Evolutionary conservation across 2,329 filamentous ascomycete species (phyloP).

Genomic region (Aspergillus persii): DNA sequence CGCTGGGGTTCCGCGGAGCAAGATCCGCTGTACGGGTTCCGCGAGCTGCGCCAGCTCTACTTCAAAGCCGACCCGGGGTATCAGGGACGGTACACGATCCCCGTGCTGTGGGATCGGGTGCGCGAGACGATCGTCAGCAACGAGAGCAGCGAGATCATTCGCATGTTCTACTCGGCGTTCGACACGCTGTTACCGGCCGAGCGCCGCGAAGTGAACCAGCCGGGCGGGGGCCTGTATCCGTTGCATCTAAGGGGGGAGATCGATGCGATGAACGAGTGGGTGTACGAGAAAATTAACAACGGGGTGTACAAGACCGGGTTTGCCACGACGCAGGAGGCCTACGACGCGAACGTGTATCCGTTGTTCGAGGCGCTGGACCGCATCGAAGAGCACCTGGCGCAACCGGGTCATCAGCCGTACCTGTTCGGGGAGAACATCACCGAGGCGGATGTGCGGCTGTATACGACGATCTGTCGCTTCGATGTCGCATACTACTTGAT

Average conservation of each 20-base stretch:
- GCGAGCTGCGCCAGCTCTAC: constrained; percentile 71
- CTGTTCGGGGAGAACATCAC: constrained; percentile 72
- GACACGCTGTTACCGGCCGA: constrained; percentile 61
- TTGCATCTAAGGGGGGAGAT: constrained; percentile 60
- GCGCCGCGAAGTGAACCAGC: constrained; percentile 53
- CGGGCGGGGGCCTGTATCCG: constrained; percentile 63
- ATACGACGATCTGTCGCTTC: constrained; percentile 65
- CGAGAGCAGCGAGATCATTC: constrained; percentile 81
- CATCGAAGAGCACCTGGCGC: constrained; percentile 65
- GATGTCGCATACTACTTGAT: constrained; percentile 75
- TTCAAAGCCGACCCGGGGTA: constrained; percentile 68
- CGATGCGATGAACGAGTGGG: constrained; percentile 73
- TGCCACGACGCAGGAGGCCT: constrained; percentile 72
- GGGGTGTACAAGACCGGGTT: constrained; percentile 66
- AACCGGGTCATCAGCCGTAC: constrained; percentile 56
- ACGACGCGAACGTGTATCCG: constrained; percentile 65
- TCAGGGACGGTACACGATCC: constrained; percentile 74
- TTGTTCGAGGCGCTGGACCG: constrained; percentile 73
- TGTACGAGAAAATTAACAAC: constrained; percentile 61
- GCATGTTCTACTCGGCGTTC: constrained; percentile 77
- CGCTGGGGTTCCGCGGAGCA: constrained; percentile 56
- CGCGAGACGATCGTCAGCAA: constrained; percentile 76
- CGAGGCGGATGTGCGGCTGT: constrained; percentile 74
- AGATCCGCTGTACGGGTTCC: constrained; percentile 70
- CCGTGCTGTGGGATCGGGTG: constrained; percentile 77